Evolutionary conservation across 2,329 filamentous ascomycete species (phyloP), one percentile per base, ranked within the genome.

Genomic region (Cytospora piceae): DNA sequence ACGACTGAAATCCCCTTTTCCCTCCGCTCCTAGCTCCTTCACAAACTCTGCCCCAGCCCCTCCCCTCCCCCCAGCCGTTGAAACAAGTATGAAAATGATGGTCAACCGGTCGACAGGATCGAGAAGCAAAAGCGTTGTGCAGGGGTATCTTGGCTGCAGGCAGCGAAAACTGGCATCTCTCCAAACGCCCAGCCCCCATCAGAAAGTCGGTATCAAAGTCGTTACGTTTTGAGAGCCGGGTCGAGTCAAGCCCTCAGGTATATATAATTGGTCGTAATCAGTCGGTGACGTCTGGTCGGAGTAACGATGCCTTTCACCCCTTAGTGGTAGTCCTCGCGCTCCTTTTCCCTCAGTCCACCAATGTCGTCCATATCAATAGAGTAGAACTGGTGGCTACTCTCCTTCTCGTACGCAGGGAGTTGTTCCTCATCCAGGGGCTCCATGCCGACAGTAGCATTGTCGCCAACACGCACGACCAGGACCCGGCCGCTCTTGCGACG

Each of bases 351-450:
- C 71, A 98, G 82, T 17, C 95, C 95, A 60, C 95, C 95, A 75
- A 98, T 96, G 70, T 92, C 88, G 72, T 98, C 92, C 77, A 99
- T 91, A 76, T 99, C 94, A 72, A 99, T 88, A 4, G 93, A 95
- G 77, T 97, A 92, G 80, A 97, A 98, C 71, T 93, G 87, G 67
- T 87, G 86, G 67, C 86, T 87, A 76, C 88, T 87, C 74, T 91
- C 90, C 79, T 92, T 90, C 80, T 96, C 90, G 76, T 98, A 98
- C 20, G 94, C 92, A 11, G 95, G 94, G 54, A 97, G 85, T 77
- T 88, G 84, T 77, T 90, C 86, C 54, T 94, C 90, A 67, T 91
- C 89, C 66, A 96, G 86, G 63, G 94, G 94, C 79, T 97, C 94
- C 69, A 98, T 85, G 58, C 94, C 95, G 70, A 98, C 89, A 46